Conservation (phyloP, 2,329 filamentous ascomycete genomes). For the Lizonia empirigonia region DNA sequence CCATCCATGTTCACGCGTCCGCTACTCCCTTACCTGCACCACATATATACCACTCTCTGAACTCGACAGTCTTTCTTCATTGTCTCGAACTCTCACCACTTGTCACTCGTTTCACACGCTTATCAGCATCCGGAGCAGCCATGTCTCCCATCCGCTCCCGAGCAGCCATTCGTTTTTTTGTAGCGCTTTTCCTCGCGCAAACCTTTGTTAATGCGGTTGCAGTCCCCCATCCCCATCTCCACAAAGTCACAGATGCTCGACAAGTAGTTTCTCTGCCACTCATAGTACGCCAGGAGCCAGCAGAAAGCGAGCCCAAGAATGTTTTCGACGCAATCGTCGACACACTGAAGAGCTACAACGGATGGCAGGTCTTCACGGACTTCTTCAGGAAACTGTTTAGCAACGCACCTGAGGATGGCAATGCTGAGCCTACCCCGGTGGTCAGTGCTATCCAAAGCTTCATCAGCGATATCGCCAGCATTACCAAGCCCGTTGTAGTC, state of each 20-base stretch:
- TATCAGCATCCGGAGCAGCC: slow-evolving; percentile 15
- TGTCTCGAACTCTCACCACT: slow-evolving; percentile 14
- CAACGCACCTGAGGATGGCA: background rate
- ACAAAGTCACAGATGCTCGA: slow-evolving; percentile 8
- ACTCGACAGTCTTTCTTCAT: background rate
- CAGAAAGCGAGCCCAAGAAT: slow-evolving; percentile 3
- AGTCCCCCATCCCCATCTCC: slow-evolving; percentile 13
- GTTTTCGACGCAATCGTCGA: slow-evolving; percentile 15
- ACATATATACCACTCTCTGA: slow-evolving; percentile 14
- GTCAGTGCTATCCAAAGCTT: slow-evolving; percentile 10
- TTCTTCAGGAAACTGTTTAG: slow-evolving; percentile 22
- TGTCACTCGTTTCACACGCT: slow-evolving; percentile 17
- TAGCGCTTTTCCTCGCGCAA: slow-evolving; percentile 16
- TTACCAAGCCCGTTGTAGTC: background rate
- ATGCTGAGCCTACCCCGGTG: background rate
- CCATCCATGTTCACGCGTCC: slow-evolving; percentile 4
- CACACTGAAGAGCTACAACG: slow-evolving; percentile 16
- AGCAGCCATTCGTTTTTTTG: slow-evolving; percentile 19
- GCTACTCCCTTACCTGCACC: slow-evolving; percentile 19
- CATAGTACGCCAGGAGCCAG: slow-evolving; percentile 6
- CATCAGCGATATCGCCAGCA: slow-evolving; percentile 5
- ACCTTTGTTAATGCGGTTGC: slow-evolving; percentile 17
- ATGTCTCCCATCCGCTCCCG: slow-evolving; percentile 16
- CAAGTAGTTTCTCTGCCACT: slow-evolving; percentile 10
- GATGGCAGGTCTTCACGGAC: slow-evolving; percentile 21